Conservation (phyloP, 1,284 basidiomycete genomes). For the Cutaneotrichosporon cutaneum region DNA sequence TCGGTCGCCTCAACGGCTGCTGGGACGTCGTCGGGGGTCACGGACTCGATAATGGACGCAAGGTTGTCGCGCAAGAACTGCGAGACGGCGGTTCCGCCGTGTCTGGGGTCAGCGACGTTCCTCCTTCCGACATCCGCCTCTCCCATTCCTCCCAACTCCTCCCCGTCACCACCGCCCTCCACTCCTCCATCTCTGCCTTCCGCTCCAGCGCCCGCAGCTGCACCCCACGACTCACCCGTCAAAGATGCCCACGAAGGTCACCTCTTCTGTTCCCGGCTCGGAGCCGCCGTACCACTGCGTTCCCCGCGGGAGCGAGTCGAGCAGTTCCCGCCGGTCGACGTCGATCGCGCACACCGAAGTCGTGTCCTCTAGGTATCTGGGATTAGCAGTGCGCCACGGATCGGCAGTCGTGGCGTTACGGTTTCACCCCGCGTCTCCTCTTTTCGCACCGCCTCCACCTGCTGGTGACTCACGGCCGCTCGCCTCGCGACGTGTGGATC, state of each 20-base stretch:
- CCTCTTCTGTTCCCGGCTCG: constrained; percentile 63
- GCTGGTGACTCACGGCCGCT: constrained; percentile 64
- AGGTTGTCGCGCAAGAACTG: constrained; percentile 75
- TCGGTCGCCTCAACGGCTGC: constrained; percentile 74
- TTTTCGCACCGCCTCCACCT: constrained; percentile 16
- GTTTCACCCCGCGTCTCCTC: neutral
- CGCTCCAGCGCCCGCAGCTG: neutral
- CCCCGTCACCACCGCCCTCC: neutral
- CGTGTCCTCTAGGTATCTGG: constrained; percentile 77
- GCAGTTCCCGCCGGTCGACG: constrained; percentile 70
- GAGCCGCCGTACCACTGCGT: constrained; percentile 66
- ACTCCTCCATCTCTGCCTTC: neutral
- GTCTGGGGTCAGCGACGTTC: constrained; percentile 54
- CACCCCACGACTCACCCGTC: constrained; percentile 66
- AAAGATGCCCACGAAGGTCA: constrained; percentile 80
- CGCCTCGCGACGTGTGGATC: constrained; percentile 70
- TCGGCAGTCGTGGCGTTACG: no score
- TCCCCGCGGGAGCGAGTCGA: constrained; percentile 62
- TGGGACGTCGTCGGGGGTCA: constrained; percentile 65
- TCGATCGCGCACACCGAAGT: constrained; percentile 71
- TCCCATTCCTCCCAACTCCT: no score
- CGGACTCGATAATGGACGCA: constrained; percentile 74
- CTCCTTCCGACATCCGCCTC: neutral
- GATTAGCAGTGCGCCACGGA: neutral
- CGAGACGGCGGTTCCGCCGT: constrained; percentile 74